Base-by-base conservation (phyloP, 305 asterid genomes). In the Fraxinus xanthoxyloides region DNA sequence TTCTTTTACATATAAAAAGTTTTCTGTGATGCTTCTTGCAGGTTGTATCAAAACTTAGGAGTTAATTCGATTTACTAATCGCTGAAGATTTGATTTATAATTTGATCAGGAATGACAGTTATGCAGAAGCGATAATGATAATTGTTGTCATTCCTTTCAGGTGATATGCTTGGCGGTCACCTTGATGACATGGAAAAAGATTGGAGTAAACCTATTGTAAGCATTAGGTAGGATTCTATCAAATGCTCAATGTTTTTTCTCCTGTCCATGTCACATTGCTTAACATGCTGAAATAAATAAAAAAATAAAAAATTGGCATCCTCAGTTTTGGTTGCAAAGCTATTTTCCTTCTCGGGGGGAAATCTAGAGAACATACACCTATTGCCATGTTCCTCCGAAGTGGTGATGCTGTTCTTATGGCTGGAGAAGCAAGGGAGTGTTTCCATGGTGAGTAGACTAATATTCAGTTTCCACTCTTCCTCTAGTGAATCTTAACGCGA, bases 111-210 rank as follows among this genome's bases (percentile, higher is more conserved):
- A 24, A 31, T 24, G 30, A 24, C 30, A 26, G 35, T 15, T 5
- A 13, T 28, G 74, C 3, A 17, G 36, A 67, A 9, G 21, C 38
- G 15, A 67, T 67, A 24, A 31, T 77, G 32, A 19, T 67, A 56
- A 30, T 65, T 70, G 2, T 69, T 76, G 35, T 36, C 76, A 78
- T 70, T 84, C 69, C 30, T 80, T 80, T 87, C 90, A 95, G 99
- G 95, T 63, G 99, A 94, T 86, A 94, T 87, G 90, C 94, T 96
- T 32, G 99, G 99, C 31, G 98, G 99, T 82, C 99, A 96, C 92
- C 97, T 96, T 38, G 99, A 96, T 85, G 99, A 96, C 89, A 94
- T 94, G 99, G 99, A 96, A 86, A 90, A 92, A 77, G 99, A 96
- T 87, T 96, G 98, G 99, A 94, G 94, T 86, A 94, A 94, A 86